Percentiles rank a stretch among this genome's conserved stretches.
Evolutionary conservation across 345 rosid species (phyloP).

Genomic region (Combretum micranthum): DNA sequence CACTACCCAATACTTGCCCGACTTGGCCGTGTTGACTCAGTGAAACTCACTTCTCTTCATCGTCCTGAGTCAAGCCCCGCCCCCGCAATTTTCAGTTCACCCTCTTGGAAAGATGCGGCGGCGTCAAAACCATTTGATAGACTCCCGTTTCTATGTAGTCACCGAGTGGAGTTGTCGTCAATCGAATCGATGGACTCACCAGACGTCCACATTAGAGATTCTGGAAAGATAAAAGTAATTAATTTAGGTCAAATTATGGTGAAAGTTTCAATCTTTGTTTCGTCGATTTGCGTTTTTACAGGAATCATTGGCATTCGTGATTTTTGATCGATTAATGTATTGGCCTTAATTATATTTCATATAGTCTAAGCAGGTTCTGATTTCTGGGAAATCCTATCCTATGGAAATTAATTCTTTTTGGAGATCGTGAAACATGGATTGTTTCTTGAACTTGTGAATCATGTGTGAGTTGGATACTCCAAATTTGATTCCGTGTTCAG

Average conservation of each 20-base stretch:
- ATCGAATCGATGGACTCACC: slow-evolving; percentile 21
- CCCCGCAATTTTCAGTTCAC: slow-evolving; percentile 12
- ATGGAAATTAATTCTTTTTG: no score
- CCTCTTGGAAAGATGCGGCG: slow-evolving; percentile 27
- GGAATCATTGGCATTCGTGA: no score
- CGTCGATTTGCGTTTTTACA: no score
- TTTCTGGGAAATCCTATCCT: no score
- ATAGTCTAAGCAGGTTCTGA: no score
- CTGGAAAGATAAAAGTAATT: slow-evolving; percentile 48
- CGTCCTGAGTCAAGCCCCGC: slow-evolving; percentile 14
- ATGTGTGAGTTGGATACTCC: no score
- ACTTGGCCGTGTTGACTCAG: slow-evolving; percentile 29
- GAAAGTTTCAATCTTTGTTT: neutral
- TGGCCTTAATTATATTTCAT: no score
- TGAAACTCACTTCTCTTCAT: slow-evolving; percentile 20
- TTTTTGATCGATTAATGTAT: no score
- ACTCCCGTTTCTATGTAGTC: slow-evolving; percentile 15
- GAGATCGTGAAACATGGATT: no score
- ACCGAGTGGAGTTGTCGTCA: slow-evolving; percentile 19
- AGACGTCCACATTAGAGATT: slow-evolving; percentile 12
- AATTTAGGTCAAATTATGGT: neutral
- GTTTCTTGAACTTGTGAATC: no score
- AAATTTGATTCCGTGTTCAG: no score
- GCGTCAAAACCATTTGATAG: slow-evolving; percentile 12
- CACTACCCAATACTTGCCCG: slow-evolving; percentile 31